These are phyloP conservation scores for Saturnispora mendoncae DNA, from an alignment of 805 yeast species.

Conservation along the genomic window DNA sequence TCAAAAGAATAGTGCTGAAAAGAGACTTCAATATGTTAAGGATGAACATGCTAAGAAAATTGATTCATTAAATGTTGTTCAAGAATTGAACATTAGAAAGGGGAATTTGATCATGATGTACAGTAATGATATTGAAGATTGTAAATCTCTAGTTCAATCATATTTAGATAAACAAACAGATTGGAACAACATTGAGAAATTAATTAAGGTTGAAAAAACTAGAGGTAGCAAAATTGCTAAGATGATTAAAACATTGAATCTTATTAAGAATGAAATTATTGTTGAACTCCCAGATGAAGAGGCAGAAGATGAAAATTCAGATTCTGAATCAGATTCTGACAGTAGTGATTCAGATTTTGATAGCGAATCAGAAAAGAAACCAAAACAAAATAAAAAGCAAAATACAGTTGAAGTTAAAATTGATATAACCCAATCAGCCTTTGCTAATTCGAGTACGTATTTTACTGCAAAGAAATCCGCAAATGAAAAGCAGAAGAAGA, in stretches of 20 bases:
- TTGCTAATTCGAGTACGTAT: constrained; percentile 79
- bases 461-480: constrained; percentile 72
- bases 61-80: constrained; percentile 53
- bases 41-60: constrained; percentile 65
- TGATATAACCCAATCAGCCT: constrained; percentile 65
- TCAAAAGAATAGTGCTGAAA: constrained; percentile 67
- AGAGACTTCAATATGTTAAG: constrained; percentile 65
- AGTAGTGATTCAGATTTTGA: constrained; percentile 26
- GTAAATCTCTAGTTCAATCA: constrained; percentile 56
- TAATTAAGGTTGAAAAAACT: constrained; percentile 59
- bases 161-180: constrained; percentile 81
- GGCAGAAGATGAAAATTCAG: constrained; percentile 29
- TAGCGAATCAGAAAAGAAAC: constrained; percentile 24
- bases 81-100: constrained; percentile 51
- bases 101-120: constrained; percentile 67
- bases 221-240: constrained; percentile 59
- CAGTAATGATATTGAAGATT: constrained; percentile 64
- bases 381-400: constrained; percentile 9
- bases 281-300: constrained; percentile 40
- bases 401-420: constrained; percentile 46
- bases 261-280: constrained; percentile 58
- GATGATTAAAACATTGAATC: constrained; percentile 58
- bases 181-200: constrained; percentile 80
- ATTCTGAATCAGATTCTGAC: constrained; percentile 15
- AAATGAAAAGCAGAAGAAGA: constrained; percentile 67